phyloP scores from a whole-genome alignment of 805 yeast species.

The Metschnikowia lunata region DNA sequence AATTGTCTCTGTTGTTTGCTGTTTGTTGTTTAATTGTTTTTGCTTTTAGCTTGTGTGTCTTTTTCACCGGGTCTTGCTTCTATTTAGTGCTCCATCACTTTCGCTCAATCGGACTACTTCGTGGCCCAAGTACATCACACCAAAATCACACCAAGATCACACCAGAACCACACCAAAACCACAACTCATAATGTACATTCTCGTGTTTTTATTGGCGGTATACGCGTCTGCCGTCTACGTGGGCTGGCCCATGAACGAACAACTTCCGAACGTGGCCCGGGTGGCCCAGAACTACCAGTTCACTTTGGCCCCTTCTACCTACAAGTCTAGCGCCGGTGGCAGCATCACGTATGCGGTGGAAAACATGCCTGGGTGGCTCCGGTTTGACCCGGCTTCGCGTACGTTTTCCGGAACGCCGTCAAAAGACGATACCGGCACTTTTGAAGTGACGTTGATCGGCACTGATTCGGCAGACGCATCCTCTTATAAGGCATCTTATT shows the following conservation, averaged over 20 bases:
- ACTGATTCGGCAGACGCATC: slow-evolving; percentile 52
- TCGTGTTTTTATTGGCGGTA: slow-evolving; percentile 8
- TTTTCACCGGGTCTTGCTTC: not conserved
- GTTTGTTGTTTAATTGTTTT: too few species aligned
- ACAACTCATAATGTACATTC: not conserved
- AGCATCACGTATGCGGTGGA: slow-evolving; percentile 52
- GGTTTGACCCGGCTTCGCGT: slow-evolving; percentile 58
- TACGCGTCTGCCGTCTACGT: slow-evolving; percentile 46
- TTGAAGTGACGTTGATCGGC: slow-evolving; percentile 55
- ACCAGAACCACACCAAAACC: not conserved
- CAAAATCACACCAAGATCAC: not conserved
- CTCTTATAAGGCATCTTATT: slow-evolving; percentile 43
- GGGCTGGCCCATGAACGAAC: slow-evolving; percentile 78
- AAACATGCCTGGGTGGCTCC: slow-evolving; percentile 73
- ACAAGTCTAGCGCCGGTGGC: slow-evolving; percentile 36
- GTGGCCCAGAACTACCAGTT: slow-evolving; percentile 58
- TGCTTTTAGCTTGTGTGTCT: not conserved
- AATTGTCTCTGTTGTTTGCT: too few species aligned
- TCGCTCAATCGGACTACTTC: too few species aligned
- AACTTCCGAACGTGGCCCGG: slow-evolving; percentile 85
- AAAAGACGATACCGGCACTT: slow-evolving; percentile 36
- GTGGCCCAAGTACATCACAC: not conserved
- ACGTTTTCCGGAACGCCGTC: slow-evolving; percentile 68
- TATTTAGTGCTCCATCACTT: not conserved
- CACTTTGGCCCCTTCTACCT: slow-evolving; percentile 68